Conservation (phyloP, 2,329 filamentous ascomycete species). For the Hypoxylon sp. region DNA sequence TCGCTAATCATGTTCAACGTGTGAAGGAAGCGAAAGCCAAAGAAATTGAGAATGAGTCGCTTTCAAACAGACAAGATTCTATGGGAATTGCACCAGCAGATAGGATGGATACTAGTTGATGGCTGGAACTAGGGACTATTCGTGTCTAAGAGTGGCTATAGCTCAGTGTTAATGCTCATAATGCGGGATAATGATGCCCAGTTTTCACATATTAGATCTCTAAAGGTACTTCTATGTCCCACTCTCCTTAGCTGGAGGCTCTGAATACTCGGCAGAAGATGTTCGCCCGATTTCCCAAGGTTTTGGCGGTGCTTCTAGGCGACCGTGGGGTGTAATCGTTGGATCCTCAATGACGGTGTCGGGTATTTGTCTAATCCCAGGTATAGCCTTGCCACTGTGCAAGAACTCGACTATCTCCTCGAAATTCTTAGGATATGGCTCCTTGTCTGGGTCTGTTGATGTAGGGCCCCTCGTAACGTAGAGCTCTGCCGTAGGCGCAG, state of each 20-base stretch:
- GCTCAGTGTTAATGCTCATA: conserved; percentile 4
- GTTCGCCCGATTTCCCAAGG: conserved; percentile 76
- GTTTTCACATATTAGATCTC: conserved; percentile 11
- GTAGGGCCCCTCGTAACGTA: conserved; percentile 47
- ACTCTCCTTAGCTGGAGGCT: conserved; percentile 10
- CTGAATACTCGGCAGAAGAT: conserved; percentile 7
- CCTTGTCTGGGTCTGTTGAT: conserved; percentile 47
- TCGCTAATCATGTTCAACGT: conserved; percentile 37
- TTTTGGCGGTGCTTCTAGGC: conserved; percentile 54
- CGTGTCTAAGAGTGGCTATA: conserved; percentile 14
- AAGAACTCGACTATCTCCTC: conserved; percentile 82
- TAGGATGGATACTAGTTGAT: conserved; percentile 37
- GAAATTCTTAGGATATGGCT: conserved; percentile 79
- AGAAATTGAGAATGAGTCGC: conserved; percentile 33
- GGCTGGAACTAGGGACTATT: not conserved
- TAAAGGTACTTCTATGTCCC: conserved; percentile 14
- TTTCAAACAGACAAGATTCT: conserved; percentile 14
- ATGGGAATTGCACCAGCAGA: conserved; percentile 18
- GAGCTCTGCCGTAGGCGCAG: conserved; percentile 52
- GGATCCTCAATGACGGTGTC: conserved; percentile 76
- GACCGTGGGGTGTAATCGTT: conserved; percentile 51
- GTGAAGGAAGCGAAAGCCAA: conserved; percentile 41
- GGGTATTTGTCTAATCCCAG: conserved; percentile 81
- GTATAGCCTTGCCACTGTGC: conserved; percentile 77
- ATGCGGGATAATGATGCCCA: not conserved